phyloP scores from a whole-genome alignment of 345 rosid genomes.

The Sisymbrium irio region DNA sequence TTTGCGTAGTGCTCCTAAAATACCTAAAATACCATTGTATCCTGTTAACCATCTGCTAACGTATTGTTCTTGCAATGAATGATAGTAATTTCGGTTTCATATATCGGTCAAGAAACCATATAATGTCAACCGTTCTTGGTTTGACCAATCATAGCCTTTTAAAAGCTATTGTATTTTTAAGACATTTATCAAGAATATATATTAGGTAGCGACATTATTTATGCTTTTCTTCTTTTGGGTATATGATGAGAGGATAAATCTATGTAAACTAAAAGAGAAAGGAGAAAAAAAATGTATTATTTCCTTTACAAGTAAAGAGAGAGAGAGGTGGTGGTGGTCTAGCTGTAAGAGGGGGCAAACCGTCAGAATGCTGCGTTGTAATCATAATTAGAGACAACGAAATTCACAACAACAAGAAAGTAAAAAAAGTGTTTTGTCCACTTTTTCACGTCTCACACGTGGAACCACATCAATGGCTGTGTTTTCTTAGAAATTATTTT shows the following conservation, averaged over 20 bases:
- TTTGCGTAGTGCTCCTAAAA: not conserved
- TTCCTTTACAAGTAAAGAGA: not conserved
- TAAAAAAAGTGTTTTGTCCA: conserved; percentile 2
- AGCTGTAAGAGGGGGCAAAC: conserved; percentile 34
- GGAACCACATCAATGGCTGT: not conserved
- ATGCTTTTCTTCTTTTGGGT: conserved; percentile 1
- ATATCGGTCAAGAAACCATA: not conserved
- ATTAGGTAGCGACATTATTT: conserved; percentile 1
- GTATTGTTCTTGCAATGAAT: not conserved
- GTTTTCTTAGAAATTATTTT: not conserved
- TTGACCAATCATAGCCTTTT: conserved; percentile 10
- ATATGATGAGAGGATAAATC: not conserved
- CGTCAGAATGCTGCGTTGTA: conserved; percentile 41
- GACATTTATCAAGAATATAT: conserved; percentile 13
- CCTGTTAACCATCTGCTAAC: not conserved
- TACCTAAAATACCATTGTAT: not conserved
- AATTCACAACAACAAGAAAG: conserved; percentile 7
- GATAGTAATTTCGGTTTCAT: not conserved
- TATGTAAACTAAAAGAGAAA: not conserved
- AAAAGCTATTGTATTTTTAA: not conserved
- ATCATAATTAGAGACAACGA: conserved; percentile 36
- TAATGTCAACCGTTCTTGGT: not conserved
- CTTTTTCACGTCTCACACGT: not conserved
- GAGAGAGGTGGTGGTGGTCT: conserved; percentile 22
- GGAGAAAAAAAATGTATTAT: not conserved